These are phyloP conservation scores for Aphanomyces stellatus DNA, from an alignment of 352 stramenopile species.

Conservation along the genomic window DNA sequence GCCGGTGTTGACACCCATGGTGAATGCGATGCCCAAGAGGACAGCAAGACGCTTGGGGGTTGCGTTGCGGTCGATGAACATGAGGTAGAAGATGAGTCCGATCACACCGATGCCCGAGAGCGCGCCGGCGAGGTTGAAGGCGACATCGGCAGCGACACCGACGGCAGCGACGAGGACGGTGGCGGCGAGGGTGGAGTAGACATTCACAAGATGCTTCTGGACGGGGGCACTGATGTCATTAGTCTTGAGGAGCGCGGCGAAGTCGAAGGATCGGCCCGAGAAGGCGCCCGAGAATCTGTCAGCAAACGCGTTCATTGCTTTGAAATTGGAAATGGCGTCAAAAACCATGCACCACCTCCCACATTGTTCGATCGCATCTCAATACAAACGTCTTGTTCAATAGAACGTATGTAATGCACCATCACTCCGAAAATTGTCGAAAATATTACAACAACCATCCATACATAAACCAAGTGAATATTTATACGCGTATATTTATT, in stretches of 20 bases:
- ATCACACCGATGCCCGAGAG: slow-evolving; percentile 26
- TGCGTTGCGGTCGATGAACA: slow-evolving; percentile 43
- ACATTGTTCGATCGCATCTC: no score
- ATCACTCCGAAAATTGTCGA: no score
- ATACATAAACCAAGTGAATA: neutral
- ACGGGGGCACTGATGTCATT: slow-evolving; percentile 56
- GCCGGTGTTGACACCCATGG: slow-evolving; percentile 60
- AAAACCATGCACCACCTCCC: no score
- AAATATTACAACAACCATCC: no score
- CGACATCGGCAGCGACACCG: slow-evolving; percentile 36
- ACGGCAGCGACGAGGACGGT: slow-evolving; percentile 49
- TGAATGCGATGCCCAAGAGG: slow-evolving; percentile 54
- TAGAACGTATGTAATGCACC: neutral
- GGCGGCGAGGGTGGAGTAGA: slow-evolving; percentile 58
- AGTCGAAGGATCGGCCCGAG: slow-evolving; percentile 28
- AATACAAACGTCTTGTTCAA: neutral
- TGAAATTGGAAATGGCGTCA: no score
- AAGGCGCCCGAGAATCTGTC: neutral
- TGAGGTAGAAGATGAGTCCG: slow-evolving; percentile 51
- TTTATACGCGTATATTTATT: neutral
- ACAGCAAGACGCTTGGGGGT: slow-evolving; percentile 52
- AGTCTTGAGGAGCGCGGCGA: slow-evolving; percentile 56
- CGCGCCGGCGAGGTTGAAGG: slow-evolving; percentile 22
- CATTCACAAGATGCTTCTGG: slow-evolving; percentile 53
- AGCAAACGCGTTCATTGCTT: neutral